Conservation (phyloP, 148 eudicot genomes). For the Chenopodium formosanum region DNA sequence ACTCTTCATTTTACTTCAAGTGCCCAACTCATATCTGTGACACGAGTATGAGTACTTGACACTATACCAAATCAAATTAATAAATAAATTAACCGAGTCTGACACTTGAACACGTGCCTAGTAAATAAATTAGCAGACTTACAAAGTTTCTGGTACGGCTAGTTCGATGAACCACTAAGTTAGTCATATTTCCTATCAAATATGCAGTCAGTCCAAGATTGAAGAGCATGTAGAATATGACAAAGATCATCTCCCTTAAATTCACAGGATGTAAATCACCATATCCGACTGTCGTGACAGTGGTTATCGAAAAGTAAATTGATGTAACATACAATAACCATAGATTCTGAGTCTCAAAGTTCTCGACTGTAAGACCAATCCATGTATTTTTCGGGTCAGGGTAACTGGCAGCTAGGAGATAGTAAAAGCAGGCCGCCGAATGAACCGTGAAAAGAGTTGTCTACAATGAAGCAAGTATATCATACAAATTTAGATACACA, state of each 20-base stretch:
- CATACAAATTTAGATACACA: background rate
- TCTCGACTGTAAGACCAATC: constrained; percentile 40
- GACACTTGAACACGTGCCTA: too few species aligned
- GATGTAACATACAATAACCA: constrained; percentile 54
- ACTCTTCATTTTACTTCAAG: too few species aligned
- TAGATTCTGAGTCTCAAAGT: constrained; percentile 34
- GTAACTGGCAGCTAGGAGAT: constrained; percentile 50
- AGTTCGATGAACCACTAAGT: constrained; percentile 77
- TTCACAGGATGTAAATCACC: constrained; percentile 87
- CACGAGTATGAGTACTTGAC: background rate
- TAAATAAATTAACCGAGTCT: too few species aligned
- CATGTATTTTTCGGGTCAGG: constrained; percentile 54
- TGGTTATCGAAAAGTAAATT: constrained; percentile 84
- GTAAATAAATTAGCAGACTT: constrained; percentile 30
- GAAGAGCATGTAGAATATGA: constrained; percentile 67
- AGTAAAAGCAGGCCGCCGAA: constrained; percentile 67
- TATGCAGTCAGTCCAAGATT: constrained; percentile 76
- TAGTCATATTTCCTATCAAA: constrained; percentile 91
- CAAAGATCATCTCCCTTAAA: constrained; percentile 63
- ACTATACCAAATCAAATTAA: too few species aligned
- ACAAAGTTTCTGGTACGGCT: constrained; percentile 72
- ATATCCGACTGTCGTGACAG: constrained; percentile 73
- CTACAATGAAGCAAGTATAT: constrained; percentile 29
- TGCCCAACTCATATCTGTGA: background rate
- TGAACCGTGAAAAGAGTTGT: constrained; percentile 79